Conservation (phyloP, 1,284 basidiomycete species). For the Irpex lacteus region DNA sequence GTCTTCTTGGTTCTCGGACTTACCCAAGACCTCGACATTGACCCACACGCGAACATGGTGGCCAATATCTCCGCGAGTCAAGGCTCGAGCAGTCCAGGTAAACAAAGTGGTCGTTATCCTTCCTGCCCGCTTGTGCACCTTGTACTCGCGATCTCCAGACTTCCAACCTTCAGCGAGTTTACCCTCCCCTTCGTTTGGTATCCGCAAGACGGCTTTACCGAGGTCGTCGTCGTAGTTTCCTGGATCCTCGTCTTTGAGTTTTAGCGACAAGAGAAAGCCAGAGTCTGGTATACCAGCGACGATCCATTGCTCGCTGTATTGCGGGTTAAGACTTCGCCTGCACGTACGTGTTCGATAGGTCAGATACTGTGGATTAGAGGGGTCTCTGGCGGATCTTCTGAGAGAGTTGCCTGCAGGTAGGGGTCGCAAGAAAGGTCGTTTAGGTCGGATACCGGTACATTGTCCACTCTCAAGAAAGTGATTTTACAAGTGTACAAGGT, state of each 20-base stretch:
- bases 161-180: constrained; percentile 29
- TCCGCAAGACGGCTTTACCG: constrained; percentile 31
- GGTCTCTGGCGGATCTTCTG: constrained; percentile 1
- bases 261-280: constrained; percentile 34
- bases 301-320: constrained; percentile 40
- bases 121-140: constrained; percentile 34
- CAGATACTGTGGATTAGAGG: constrained; percentile 25
- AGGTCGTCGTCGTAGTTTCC: constrained; percentile 42
- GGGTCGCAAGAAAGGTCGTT: constrained; percentile 38
- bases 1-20: constrained; percentile 28
- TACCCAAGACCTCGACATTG: constrained; percentile 36
- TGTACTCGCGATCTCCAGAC: constrained; percentile 23
- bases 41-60: constrained; percentile 28
- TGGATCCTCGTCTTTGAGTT: constrained; percentile 42
- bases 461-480: constrained; percentile 36
- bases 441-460: constrained; percentile 41
- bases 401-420: constrained; percentile 33
- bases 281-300: constrained; percentile 39
- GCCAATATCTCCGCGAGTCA: constrained; percentile 23
- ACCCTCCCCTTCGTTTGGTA: constrained; percentile 17
- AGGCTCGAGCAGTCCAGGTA: constrained; percentile 27
- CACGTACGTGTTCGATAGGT: constrained; percentile 39
- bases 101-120: constrained; percentile 29
- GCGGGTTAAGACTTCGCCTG: constrained; percentile 34
- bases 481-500: constrained; percentile 37